Base-by-base conservation (phyloP, 2,329 filamentous ascomycete genomes). In the Sphaerostilbella broomeana region DNA sequence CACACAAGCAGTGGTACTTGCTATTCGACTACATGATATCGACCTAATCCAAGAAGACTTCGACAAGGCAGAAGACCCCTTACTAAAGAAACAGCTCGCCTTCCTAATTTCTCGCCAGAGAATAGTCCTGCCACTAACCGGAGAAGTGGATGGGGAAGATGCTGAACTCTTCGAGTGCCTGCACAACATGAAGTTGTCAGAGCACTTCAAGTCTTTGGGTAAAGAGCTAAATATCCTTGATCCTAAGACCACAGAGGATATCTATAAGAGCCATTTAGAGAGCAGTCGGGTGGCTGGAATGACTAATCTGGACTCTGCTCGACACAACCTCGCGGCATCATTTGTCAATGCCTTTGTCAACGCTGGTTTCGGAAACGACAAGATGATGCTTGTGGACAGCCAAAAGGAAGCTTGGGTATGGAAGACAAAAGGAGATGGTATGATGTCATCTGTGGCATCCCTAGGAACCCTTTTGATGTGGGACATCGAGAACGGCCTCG, bases 261-360 rank as follows among this genome's bases (percentile, higher is more conserved):
- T 98, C 54, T 98, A 98, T 76, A 98, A 98, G 72, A 95, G 88
- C 57, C 92, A 98, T 63, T 76, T 98, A 5, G 92, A 98, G 66
- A 97, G 86, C 67, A 94, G 83, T 54, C 79, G 94, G 46, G 92
- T 94, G 38, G 86, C 87, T 17, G 89, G 88, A 24, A 77, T 95
- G 65, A 95, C 90, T 9, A 95, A 95, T 58, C 79, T 94, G 32
- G 92, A 98, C 59, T 98, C 92, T 8, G 89, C 90, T 20, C 78
- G 88, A 53, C 90, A 98, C 69, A 98, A 98, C 56, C 74, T 98
- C 45, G 89, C 92, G 4, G 92, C 90, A 38, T 88, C 84, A 4
- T 97, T 98, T 51, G 94, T 98, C 48, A 98, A 98, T 57, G 86
- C 85, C 0, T 97, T 98, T 55, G 88, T 92, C 47, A 98, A 98